Evolutionary conservation across 768 basidiomycete species (phyloP).

Genomic region (Hygrocybe coccinea): DNA sequence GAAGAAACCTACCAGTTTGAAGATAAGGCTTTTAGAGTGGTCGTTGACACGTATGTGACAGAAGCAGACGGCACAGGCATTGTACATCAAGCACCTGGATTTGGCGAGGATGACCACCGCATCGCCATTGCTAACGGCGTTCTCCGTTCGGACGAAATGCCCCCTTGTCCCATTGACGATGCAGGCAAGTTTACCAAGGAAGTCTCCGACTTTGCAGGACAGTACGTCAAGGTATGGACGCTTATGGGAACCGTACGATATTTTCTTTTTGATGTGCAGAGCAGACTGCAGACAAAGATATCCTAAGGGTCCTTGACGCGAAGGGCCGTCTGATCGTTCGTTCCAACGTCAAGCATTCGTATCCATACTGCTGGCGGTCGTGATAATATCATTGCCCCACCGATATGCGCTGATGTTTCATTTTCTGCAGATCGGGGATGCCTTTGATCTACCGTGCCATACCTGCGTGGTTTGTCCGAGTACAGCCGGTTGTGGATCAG

Average conservation of each 20-base stretch:
- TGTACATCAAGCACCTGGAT: slow-evolving; percentile 97
- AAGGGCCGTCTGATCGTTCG: slow-evolving; percentile 86
- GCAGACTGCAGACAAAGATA: slow-evolving; percentile 88
- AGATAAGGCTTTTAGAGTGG: slow-evolving; percentile 84
- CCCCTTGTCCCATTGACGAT: slow-evolving; percentile 95
- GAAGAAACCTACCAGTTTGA: slow-evolving; percentile 56
- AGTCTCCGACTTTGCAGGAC: slow-evolving; percentile 84
- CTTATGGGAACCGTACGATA: neutral
- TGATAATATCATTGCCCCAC: neutral
- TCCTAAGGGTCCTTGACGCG: slow-evolving; percentile 84
- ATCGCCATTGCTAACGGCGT: slow-evolving; percentile 82
- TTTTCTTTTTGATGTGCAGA: slow-evolving; percentile 3
- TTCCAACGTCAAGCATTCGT: slow-evolving; percentile 81
- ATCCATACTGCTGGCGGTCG: slow-evolving; percentile 97
- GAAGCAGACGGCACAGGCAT: slow-evolving; percentile 93
- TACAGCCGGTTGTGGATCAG: slow-evolving; percentile 77
- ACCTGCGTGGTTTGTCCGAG: slow-evolving; percentile 93
- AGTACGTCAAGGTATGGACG: slow-evolving; percentile 75
- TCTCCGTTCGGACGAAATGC: slow-evolving; percentile 83
- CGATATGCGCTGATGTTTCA: neutral
- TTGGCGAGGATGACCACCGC: slow-evolving; percentile 98
- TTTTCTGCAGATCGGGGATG: slow-evolving; percentile 68
- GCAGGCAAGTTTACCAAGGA: slow-evolving; percentile 80
- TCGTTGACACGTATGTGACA: slow-evolving; percentile 91
- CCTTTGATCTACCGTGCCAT: slow-evolving; percentile 95